Evolutionary conservation across 192 early-diverging fungal genomes (phyloP), one percentile per base, ranked within the genome.

Genomic region (Backusella parvicylindrica): DNA sequence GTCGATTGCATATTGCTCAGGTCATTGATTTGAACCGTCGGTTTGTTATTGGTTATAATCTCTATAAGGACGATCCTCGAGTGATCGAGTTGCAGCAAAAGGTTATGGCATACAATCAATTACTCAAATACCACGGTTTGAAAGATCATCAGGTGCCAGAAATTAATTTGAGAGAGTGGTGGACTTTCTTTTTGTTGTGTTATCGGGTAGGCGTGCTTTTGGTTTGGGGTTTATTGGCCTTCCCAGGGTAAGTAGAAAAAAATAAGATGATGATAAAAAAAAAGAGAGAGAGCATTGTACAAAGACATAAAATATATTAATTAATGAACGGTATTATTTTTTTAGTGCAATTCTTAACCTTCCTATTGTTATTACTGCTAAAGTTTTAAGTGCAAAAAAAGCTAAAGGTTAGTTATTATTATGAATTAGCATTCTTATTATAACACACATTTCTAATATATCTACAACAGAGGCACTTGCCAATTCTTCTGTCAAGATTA

Each of bases 131-230:
- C 84, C 96, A 97, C 82, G 98, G 98, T 9, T 89, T 99, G 66
- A 89, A 90, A n/a, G 98, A 99, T 74, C 98, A 99, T 84, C 97
- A 99, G 85, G 98, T 98, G 23, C 88, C 95, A 49, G 91, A 87
- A 18, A 95, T 91, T 71, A 86, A 81, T 6, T 82, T 98, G 15
- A 88, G 91, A 33, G 87, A 92, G 31, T 77, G 84, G 30, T 79
- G 85, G 30, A 92, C 93, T 6, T 81, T 96, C 37, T 84, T 83
- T n/a, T 83, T 94, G 64, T 81, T 98, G 69, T 65, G 90, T 4
- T 88, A 87, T 75, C 90, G 98, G 6, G 77, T 94, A 0, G 23
- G 89, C 2, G 85, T 93, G 77, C 83, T 98, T 50, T 33, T 89
- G 15, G 76, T 94, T 15, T 90, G 96, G 88, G 91, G 91, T 71